Conservation (phyloP, 2,329 filamentous ascomycete species). For the Neurospora sp. region DNA sequence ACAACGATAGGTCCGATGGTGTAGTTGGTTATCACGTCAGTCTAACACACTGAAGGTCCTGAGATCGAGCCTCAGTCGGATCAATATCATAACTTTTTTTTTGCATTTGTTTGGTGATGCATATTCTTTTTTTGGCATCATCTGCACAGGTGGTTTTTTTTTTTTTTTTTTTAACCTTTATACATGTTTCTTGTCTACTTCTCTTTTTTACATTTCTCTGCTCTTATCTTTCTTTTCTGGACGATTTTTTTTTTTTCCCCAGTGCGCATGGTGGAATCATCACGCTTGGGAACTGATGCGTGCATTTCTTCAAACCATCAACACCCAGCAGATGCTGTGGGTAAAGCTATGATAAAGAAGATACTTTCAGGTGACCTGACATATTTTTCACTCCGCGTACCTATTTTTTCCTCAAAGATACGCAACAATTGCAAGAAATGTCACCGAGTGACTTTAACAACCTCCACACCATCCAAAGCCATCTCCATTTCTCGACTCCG, state of each 20-base stretch:
- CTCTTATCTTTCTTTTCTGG: neutral
- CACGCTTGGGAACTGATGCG: neutral
- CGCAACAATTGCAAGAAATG: neutral
- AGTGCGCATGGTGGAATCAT: neutral
- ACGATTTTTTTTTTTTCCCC: neutral
- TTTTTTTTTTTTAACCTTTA: neutral
- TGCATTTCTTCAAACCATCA: neutral
- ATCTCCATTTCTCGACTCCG: neutral
- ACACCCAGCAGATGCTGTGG: neutral
- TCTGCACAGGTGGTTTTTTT: no score
- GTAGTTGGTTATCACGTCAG: conserved; percentile 40
- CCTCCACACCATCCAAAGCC: neutral
- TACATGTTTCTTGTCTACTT: neutral
- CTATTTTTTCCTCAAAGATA: neutral
- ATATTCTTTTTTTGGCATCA: neutral
- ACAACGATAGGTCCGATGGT: conserved; percentile 17
- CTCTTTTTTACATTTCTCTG: neutral
- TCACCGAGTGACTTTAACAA: neutral
- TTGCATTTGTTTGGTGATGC: neutral
- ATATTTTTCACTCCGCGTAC: neutral
- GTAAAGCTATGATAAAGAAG: neutral
- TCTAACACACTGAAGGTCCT: conserved; percentile 32
- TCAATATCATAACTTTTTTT: conserved; percentile 1
- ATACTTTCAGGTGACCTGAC: neutral
- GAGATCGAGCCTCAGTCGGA: conserved; percentile 21